Evolutionary conservation across 1,284 basidiomycete species (phyloP), one percentile per base, ranked within the genome.

Genomic region (Volvariella volvacea): DNA sequence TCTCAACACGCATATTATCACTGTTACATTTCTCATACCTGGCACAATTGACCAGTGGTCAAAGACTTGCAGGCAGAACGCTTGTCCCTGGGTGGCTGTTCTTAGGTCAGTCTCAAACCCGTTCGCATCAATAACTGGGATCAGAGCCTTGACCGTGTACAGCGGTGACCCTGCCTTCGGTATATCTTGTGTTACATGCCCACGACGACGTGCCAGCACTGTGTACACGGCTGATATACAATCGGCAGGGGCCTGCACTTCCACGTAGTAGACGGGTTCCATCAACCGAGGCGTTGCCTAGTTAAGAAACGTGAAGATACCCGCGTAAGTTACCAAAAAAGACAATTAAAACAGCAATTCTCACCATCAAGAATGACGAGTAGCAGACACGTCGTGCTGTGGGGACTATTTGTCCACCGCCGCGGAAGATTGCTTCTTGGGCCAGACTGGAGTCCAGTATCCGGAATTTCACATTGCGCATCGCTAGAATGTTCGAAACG

Each of bases 1-100:
- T 46, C n/a, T 36, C 14, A 20, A 8, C 34, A n/a, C 19, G 9
- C 30, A 31, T 9, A 31, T 9, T 9, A n/a, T 31, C n/a, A n/a
- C n/a, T n/a, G n/a, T n/a, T n/a, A n/a, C n/a, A 31, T 9, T 9
- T 9, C 30, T 44, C 60, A 44, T 56, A 81, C 94, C 95, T 50
- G 95, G 95, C 12, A 98, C 95, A 57, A 97, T 91, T 33, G 88
- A 88, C 95, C 96, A 99, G 60, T 99, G 96, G 64, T 96, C 92
- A 64, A 99, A 99, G 47, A 88, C 80, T 66, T 97, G 94, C 53
- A 95, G 70, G 56, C 90, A 94, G 70, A 99, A 98, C 12, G 96
- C 96, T 65, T 97, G 93, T 17, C 96, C 96, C 64, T 96, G 89
- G 19, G 96, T 99, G 41, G 94, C 92, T 32, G 94, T 98, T 54